Evolutionary conservation across 2,329 filamentous ascomycete species (phyloP), one percentile per base, ranked within the genome.

Genomic region (Nannizzia gypsea): DNA sequence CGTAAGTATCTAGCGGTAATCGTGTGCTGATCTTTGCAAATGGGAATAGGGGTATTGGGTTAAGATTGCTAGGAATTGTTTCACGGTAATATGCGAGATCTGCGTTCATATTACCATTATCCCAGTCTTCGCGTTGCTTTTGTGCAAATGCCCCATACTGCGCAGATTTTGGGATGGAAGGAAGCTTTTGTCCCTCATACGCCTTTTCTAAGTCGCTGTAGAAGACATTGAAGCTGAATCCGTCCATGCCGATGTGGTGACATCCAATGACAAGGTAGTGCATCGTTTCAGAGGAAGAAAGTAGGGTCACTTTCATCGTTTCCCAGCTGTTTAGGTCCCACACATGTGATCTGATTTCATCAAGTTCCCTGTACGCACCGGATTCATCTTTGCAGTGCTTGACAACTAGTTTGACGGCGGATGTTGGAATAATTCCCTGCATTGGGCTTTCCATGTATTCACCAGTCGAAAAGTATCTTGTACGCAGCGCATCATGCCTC

Each of bases 161-260:
- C 2, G 62, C 56, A 1, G 66, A 65, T 22, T 60, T 48, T 0
- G 31, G 62, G 17, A 50, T 65, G 6, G 72, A 66, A 2, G 31
- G 52, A 15, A 62, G 58, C n/a, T 70, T 68, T 1, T 67, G 67
- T 3, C 44, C 44, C 26, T 48, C 22, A 65, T 81, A 81, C 0
- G 67, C 71, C 28, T 69, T 72, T n/a, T 77, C 69, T 2, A 81
- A 60, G 40, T 82, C 78, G 0, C 62, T 28, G 11, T 79, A 59
- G 17, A 82, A 68, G 1, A 80, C 63, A 8, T 76, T 63, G 2
- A 73, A 73, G 50, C 77, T 77, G 40, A 74, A 62, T 0, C 76
- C 78, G 62, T 83, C 80, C 71, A 82, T 73, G 36, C 72, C 67
- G 40, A 82, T 80, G 63, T 81, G 79, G 61, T 81, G 79, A 52